Evolutionary conservation across 1,284 basidiomycete genomes (phyloP), one percentile per base, ranked within the genome.

Genomic region (Coriolopsis trogii): DNA sequence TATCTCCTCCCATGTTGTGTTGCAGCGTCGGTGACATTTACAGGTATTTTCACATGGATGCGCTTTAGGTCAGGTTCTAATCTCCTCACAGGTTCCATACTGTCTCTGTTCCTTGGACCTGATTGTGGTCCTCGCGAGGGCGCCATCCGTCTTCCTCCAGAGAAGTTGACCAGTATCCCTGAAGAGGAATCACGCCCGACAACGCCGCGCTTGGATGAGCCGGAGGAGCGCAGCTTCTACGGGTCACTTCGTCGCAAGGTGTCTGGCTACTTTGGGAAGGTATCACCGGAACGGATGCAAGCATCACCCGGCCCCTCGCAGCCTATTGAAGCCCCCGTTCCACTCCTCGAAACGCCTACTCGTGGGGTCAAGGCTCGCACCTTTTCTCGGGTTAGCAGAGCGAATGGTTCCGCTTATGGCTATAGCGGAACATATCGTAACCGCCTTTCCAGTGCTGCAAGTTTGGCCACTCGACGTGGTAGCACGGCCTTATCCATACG

Each of bases 1-100:
- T 99, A 99, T 69, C 77, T 98, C 29, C 77, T 99, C 3, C 96
- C 96, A 0, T 95, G 93, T 61, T 71, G 80, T n/a, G 73, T 96
- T 23, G 93, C 91, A 23, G 80, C 87, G 4, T 78, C 78, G 12
- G 73, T 91, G 33, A 91, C 93, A 25, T 74, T 94, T 43, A 79
- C 76, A 38, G 89, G 90, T 84, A 56, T 63, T 75, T 63, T 60
- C 12, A 48, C 46, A 53, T 30, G 29, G 20, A n/a, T n/a, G n/a
- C n/a, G n/a, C n/a, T n/a, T n/a, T n/a, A n/a, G n/a, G n/a, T 40
- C 18, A 15, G 34, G 26, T 7, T 47, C 36, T 38, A 30, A 56
- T 55, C 25, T 18, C 25, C 5, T 7, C 3, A 33, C 69, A 79
- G 96, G 95, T 13, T 88, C 94, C 1, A 66, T 97, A 41, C 76